Evolutionary conservation across 768 basidiomycete genomes (phyloP).

Genomic region (Russula brevipes): DNA sequence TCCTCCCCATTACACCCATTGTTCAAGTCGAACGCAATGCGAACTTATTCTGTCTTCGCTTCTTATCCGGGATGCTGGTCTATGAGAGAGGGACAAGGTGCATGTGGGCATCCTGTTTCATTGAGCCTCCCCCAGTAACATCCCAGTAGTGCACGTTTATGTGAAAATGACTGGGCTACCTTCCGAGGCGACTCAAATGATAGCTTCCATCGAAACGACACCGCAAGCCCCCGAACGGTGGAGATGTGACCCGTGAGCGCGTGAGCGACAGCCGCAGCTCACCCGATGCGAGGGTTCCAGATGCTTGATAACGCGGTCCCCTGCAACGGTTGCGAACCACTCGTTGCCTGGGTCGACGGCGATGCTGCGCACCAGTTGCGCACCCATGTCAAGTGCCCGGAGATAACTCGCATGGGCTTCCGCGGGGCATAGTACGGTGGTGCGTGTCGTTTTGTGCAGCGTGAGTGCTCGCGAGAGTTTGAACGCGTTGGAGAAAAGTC

Average conservation of each 20-base stretch:
- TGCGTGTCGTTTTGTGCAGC: slow-evolving; percentile 88
- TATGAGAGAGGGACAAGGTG: too few relatives aligned
- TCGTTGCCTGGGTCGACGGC: slow-evolving; percentile 97
- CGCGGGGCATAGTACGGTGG: slow-evolving; percentile 92
- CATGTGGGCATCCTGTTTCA: too few relatives aligned
- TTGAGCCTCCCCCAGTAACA: too few relatives aligned
- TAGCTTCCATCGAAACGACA: slow-evolving; percentile 41
- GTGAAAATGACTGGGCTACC: too few relatives aligned
- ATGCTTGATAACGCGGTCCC: slow-evolving; percentile 96
- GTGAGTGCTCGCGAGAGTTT: slow-evolving; percentile 85
- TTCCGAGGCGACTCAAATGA: too few relatives aligned
- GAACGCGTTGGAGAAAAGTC: slow-evolving; percentile 49
- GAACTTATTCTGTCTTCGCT: too few relatives aligned
- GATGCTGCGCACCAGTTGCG: slow-evolving; percentile 91
- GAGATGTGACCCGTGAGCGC: slow-evolving; percentile 85
- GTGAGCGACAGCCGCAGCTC: slow-evolving; percentile 83
- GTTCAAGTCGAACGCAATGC: too few relatives aligned
- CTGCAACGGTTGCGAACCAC: slow-evolving; percentile 98
- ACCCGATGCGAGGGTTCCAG: slow-evolving; percentile 95
- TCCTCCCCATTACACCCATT: too few relatives aligned
- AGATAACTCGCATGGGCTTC: slow-evolving; percentile 95
- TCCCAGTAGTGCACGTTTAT: too few relatives aligned
- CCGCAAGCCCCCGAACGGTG: slow-evolving; percentile 90
- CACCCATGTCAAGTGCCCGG: slow-evolving; percentile 98
- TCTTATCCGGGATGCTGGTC: too few relatives aligned